Evolutionary conservation across 352 stramenopile genomes (phyloP).

Genomic region (Globisporangium lucens): DNA sequence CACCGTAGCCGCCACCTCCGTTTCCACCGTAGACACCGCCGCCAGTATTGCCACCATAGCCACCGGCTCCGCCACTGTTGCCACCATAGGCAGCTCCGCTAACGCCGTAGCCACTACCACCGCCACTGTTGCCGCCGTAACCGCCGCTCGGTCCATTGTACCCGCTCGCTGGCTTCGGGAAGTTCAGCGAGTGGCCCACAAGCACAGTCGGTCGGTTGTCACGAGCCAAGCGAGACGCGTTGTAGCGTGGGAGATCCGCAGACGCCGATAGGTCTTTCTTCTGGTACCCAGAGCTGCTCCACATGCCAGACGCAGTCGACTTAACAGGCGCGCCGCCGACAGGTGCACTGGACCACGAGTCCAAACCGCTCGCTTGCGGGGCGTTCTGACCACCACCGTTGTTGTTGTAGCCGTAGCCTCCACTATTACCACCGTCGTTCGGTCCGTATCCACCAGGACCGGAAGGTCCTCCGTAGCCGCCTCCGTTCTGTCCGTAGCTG

Average conservation of each 20-base stretch:
- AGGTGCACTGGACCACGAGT: slow-evolving; percentile 48
- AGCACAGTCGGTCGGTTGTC: slow-evolving; percentile 85
- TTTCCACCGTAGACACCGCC: slow-evolving; percentile 7
- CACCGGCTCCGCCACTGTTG: slow-evolving; percentile 2
- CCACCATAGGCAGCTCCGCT: slow-evolving; percentile 2
- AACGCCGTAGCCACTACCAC: slow-evolving; percentile 29
- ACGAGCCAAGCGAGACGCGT: slow-evolving; percentile 35
- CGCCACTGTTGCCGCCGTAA: slow-evolving; percentile 36
- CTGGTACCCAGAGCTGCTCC: slow-evolving; percentile 81
- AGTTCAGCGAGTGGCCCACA: slow-evolving; percentile 74
- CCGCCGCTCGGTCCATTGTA: slow-evolving; percentile 43
- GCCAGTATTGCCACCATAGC: background rate
- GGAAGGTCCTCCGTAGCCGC: slow-evolving; percentile 14
- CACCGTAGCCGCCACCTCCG: slow-evolving; percentile 17
- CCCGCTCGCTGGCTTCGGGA: slow-evolving; percentile 46
- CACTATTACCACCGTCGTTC: slow-evolving; percentile 12
- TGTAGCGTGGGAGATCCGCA: slow-evolving; percentile 45
- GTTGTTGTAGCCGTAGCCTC: slow-evolving; percentile 30
- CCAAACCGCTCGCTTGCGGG: slow-evolving; percentile 36
- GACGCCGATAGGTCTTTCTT: slow-evolving; percentile 47
- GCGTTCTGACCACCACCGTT: background rate
- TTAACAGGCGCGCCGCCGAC: slow-evolving; percentile 36
- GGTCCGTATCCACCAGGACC: slow-evolving; percentile 20
- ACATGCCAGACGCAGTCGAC: slow-evolving; percentile 47
- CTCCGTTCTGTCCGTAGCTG: slow-evolving; percentile 15